Evolutionary conservation across 495 filamentous ascomycete genomes (phyloP), one percentile per base, ranked within the genome.

Genomic region (Annulohypoxylon moriforme): DNA sequence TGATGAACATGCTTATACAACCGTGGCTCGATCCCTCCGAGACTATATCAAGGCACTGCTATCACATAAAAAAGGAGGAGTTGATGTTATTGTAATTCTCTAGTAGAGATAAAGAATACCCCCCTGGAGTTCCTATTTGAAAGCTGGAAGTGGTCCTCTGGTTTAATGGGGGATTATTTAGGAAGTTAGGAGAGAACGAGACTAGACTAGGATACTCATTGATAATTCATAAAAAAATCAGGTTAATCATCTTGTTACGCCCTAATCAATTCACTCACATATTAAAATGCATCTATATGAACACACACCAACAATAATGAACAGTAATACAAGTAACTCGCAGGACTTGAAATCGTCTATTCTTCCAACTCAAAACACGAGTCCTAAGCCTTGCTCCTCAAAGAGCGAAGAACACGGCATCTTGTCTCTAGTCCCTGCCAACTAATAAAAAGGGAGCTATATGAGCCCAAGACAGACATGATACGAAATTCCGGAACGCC

Each of bases 401-500:
- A 34, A 22, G 31, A 6, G n/a, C 29, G 14, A 50, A 50, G 22
- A 50, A 16, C 4, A 20, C 8, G 27, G 27, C 18, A 44, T 29
- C 1, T n/a, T 25, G n/a, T 55, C 1, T 58, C 22, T 40, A 40
- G 8, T 20, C 18, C 1, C 16, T n/a, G 29, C 46, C 14, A n/a
- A 29, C 47, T 29, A 29, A 44, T 3, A 44, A 49, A 44, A 49
- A 13, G 7, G n/a, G 27, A 22, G 36, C 42, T 13, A 36, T 27
- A 70, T 56, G 0, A 36, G 46, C 46, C 18, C 14, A 55, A 56
- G 60, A 47, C 6, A n/a, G 29, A 47, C 29, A 52, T 22, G 33
- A 5, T n/a, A n/a, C n/a, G 8, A 66, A 24, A 34, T 25, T 9
- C 69, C 70, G 52, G 60, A 73, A 73, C 70, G 70, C 70, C 64